A percentile compares a stretch with the other conserved stretches of the same genome.
phyloP scores from a whole-genome alignment of 306 rosid species.

The Albizia julibrissin region DNA sequence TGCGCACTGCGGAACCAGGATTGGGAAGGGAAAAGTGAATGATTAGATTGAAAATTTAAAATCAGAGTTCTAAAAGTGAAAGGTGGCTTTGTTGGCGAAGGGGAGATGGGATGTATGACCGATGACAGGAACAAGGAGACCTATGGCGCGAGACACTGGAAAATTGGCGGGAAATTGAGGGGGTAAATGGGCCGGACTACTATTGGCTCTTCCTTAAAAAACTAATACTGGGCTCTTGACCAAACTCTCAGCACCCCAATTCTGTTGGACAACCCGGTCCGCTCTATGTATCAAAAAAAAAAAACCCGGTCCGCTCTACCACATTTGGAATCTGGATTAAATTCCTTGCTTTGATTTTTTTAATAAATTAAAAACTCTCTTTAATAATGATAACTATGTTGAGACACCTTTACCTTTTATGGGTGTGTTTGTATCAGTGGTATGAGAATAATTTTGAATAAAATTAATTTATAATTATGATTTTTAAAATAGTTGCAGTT shows the following conservation, averaged over 20 bases:
- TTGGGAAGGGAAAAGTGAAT: neutral
- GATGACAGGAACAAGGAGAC: no score
- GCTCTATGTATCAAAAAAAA: no score
- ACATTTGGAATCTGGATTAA: no score
- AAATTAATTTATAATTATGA: no score
- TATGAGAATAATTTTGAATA: no score
- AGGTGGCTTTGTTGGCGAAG: neutral
- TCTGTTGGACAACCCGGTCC: no score
- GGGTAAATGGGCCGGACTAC: neutral
- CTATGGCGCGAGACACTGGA: conserved; percentile 12
- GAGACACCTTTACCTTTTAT: neutral
- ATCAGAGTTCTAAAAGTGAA: neutral
- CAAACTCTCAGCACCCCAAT: no score
- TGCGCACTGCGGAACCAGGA: neutral
- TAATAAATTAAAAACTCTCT: no score
- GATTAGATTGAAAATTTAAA: no score
- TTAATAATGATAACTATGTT: neutral
- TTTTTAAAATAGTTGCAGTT: no score
- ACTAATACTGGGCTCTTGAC: neutral
- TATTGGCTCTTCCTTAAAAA: no score
- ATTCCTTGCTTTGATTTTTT: neutral
- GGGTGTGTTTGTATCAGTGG: neutral
- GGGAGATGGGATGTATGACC: neutral
- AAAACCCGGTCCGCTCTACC: no score
- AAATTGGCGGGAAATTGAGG: neutral